A percentile compares a stretch with the other conserved stretches of the same genome.
Conservation (phyloP, 768 basidiomycete genomes). For the Dendrothele bispora region DNA sequence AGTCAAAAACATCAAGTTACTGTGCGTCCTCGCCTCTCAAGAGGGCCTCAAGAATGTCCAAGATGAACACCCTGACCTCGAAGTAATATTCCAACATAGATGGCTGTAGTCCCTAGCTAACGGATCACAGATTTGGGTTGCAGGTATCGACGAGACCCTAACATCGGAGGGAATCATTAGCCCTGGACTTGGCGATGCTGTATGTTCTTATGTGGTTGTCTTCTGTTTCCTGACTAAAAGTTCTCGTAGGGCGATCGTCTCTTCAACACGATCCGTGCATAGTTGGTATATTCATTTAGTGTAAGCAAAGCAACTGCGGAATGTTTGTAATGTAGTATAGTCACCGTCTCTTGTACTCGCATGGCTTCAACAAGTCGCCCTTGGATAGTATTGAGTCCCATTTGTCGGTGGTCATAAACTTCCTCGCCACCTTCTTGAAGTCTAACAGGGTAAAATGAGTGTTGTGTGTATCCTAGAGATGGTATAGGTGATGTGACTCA, state of each 20-base stretch:
- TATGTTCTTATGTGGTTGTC: slow-evolving; percentile 35
- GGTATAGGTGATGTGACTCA: no score
- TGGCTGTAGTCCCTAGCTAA: no score
- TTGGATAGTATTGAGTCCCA: slow-evolving; percentile 57
- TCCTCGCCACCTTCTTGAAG: slow-evolving; percentile 62
- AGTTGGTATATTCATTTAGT: slow-evolving; percentile 1
- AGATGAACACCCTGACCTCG: slow-evolving; percentile 70
- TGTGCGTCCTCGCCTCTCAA: slow-evolving; percentile 79
- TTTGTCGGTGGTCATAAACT: slow-evolving; percentile 50
- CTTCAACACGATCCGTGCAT: slow-evolving; percentile 67
- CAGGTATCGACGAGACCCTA: slow-evolving; percentile 73
- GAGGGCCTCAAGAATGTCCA: slow-evolving; percentile 71
- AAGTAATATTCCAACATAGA: slow-evolving; percentile 46
- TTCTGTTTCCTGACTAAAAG: neutral
- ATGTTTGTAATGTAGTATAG: neutral
- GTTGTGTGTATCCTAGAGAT: slow-evolving; percentile 74
- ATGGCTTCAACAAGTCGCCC: slow-evolving; percentile 72
- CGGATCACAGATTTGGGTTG: slow-evolving; percentile 86
- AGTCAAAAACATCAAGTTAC: slow-evolving; percentile 77
- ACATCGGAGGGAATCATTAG: slow-evolving; percentile 76
- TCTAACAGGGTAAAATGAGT: slow-evolving; percentile 86
- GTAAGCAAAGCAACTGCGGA: neutral
- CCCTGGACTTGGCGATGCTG: slow-evolving; percentile 92
- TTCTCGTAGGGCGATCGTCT: slow-evolving; percentile 73
- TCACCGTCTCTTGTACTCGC: slow-evolving; percentile 90